These are phyloP conservation scores for Mycosarcoma mackinlayi DNA, from an alignment of 1,284 basidiomycete species.

Conservation along the genomic window DNA sequence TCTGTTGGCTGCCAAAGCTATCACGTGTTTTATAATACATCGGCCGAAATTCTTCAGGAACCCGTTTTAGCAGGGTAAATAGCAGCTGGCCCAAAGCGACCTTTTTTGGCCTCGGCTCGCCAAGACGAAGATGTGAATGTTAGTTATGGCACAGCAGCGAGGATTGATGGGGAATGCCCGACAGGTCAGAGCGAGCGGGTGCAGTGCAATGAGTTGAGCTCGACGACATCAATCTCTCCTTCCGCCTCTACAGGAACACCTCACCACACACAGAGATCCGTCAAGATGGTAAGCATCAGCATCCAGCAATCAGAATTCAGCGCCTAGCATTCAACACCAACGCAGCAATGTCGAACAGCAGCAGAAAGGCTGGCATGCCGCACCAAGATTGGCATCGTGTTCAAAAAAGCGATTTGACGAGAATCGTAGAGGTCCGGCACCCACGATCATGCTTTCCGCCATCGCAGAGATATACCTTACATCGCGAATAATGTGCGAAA, in stretches of 20 bases:
- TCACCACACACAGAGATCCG: conserved; percentile 52
- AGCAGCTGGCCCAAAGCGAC: no score
- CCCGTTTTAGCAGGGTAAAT: no score
- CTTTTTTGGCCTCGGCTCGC: neutral
- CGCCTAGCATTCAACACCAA: conserved; percentile 4
- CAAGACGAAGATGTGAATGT: no score
- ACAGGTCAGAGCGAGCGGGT: no score
- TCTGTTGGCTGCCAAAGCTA: no score
- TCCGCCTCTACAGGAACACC: conserved; percentile 45
- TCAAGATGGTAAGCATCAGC: conserved; percentile 58
- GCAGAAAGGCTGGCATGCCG: conserved; percentile 1
- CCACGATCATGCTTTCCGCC: no score
- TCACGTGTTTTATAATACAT: no score
- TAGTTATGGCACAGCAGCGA: neutral
- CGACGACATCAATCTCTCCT: conserved; percentile 35
- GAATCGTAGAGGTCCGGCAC: no score
- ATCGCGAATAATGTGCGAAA: no score
- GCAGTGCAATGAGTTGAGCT: conserved; percentile 25
- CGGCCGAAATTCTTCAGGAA: no score
- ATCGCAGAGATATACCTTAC: no score
- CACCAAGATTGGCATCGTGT: neutral
- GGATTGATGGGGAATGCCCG: neutral
- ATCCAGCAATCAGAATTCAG: conserved; percentile 1
- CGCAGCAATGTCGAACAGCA: conserved; percentile 2
- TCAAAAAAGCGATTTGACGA: no score